A percentile compares a stretch with the other conserved stretches of the same genome.
phyloP scores from a whole-genome alignment of 306 rosid species.

The Rosa persica region DNA sequence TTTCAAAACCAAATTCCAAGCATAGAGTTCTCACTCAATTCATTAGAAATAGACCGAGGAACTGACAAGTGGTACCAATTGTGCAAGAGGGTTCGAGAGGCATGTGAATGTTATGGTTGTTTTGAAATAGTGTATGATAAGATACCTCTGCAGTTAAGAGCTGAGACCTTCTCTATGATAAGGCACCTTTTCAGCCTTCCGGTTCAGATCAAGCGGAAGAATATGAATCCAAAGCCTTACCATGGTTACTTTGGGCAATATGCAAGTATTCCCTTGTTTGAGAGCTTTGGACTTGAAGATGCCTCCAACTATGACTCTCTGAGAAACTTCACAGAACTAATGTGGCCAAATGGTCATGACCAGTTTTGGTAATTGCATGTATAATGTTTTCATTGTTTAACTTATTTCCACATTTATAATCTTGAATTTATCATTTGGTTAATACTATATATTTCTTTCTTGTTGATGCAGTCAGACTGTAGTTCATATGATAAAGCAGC shows the following conservation, averaged over 20 bases:
- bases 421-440: neutral
- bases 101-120: too few species aligned
- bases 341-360: neutral
- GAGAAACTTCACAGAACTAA: neutral
- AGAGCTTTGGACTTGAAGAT: too few species aligned
- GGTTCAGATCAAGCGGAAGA: too few species aligned
- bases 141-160: too few species aligned
- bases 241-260: too few species aligned
- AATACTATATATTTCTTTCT: neutral
- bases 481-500: neutral
- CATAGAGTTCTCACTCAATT: neutral
- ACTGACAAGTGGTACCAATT: conserved; percentile 25
- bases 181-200: too few species aligned
- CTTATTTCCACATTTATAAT: neutral
- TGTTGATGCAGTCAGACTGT: neutral
- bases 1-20: neutral
- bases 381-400: too few species aligned
- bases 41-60: conserved; percentile 20
- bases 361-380: neutral
- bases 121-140: too few species aligned
- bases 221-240: too few species aligned
- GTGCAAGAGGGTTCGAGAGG: conserved; percentile 33
- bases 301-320: neutral
- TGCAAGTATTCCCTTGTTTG: too few species aligned
- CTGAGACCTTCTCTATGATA: too few species aligned